Percentiles rank a stretch among this genome's conserved stretches.
Conservation (phyloP, 2,329 filamentous ascomycete species). For the Hirsutella minnesotensis region DNA sequence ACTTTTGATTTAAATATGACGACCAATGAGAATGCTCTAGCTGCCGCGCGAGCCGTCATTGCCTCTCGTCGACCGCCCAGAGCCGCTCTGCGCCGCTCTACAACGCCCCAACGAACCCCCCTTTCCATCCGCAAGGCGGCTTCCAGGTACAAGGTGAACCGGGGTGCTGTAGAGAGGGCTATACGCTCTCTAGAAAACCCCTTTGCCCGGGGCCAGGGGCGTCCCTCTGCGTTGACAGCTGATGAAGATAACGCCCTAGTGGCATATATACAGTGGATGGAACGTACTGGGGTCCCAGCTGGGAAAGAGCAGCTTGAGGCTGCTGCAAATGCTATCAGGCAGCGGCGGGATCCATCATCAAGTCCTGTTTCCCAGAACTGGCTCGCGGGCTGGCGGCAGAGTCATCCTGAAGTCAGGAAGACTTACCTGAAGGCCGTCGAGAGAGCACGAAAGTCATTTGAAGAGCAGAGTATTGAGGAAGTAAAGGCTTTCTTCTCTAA, state of each 20-base stretch:
- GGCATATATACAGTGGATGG: background rate
- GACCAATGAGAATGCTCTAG: too few relatives aligned
- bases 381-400: background rate
- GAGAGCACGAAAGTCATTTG: background rate
- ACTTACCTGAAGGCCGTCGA: background rate
- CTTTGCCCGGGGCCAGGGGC: background rate
- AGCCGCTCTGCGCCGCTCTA: background rate
- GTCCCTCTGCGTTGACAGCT: background rate
- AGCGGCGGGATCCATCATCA: background rate
- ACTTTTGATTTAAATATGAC: too few relatives aligned
- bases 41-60: too few relatives aligned
- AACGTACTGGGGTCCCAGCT: background rate
- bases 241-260: background rate
- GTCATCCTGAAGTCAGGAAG: background rate
- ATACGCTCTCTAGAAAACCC: too few relatives aligned
- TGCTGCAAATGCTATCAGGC: background rate
- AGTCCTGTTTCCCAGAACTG: background rate
- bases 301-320: background rate
- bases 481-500: background rate
- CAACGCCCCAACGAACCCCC: background rate
- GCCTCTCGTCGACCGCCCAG: too few relatives aligned
- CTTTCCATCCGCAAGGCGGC: background rate
- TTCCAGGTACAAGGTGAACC: too few relatives aligned
- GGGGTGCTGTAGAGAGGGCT: too few relatives aligned
- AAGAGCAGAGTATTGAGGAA: background rate